These are phyloP conservation scores for Emericellopsis terricola DNA, from an alignment of 495 filamentous ascomycete species.

Conservation along the genomic window DNA sequence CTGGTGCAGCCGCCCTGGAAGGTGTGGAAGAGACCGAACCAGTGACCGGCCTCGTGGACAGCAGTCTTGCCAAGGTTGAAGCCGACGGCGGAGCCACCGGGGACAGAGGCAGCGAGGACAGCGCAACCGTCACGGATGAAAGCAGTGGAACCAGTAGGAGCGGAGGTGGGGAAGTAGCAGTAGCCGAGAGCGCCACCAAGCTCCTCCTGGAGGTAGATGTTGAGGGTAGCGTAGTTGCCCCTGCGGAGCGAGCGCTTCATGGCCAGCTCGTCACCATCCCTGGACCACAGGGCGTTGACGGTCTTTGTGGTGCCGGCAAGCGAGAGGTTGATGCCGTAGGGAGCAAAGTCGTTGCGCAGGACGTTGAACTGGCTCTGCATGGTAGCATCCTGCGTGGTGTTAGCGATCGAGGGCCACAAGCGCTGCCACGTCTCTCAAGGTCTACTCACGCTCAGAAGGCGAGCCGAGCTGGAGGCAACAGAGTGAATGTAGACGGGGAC, in stretches of 20 bases:
- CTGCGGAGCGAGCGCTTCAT: constrained; percentile 43
- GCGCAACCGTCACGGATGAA: constrained; percentile 41
- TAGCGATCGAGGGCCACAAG: too few relatives aligned
- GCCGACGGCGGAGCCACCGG: constrained; percentile 27
- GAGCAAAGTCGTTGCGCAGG: constrained; percentile 31
- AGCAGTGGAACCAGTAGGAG: constrained; percentile 11
- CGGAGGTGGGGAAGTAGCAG: constrained; percentile 31
- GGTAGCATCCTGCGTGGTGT: constrained; percentile 11
- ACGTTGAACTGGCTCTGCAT: constrained; percentile 23
- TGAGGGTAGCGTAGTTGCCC: constrained; percentile 41
- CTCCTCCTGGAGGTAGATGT: constrained; percentile 44
- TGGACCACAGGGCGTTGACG: constrained; percentile 37
- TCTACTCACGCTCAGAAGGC: too few relatives aligned
- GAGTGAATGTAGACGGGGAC: neutral
- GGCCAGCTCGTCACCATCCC: constrained; percentile 23
- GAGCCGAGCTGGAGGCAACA: neutral
- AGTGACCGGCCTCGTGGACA: constrained; percentile 50
- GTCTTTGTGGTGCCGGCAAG: constrained; percentile 34
- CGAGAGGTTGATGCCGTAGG: constrained; percentile 33
- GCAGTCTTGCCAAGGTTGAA: constrained; percentile 43
- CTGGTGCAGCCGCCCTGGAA: constrained; percentile 44
- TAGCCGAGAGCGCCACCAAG: constrained; percentile 34
- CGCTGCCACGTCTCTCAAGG: too few relatives aligned
- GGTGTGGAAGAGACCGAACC: constrained; percentile 45
- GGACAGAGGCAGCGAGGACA: constrained; percentile 33